These are phyloP conservation scores for Hirschfeldia incana DNA, from an alignment of 345 rosid genomes.

Conservation along the genomic window DNA sequence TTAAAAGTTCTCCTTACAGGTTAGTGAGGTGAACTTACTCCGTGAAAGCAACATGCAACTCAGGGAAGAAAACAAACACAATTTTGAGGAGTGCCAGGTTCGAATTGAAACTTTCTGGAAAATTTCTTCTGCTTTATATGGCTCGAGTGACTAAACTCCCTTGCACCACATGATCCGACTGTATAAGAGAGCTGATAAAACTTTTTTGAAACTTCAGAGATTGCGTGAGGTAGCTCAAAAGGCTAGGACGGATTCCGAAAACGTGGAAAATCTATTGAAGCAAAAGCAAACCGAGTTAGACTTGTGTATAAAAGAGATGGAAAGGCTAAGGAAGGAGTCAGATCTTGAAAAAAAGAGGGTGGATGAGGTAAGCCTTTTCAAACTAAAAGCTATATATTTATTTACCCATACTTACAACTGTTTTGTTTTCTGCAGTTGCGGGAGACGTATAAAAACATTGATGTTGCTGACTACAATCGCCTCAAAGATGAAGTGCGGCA, in stretches of 20 bases:
- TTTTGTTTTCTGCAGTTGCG: conserved; percentile 53
- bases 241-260: conserved; percentile 54
- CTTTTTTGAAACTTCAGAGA: conserved; percentile 51
- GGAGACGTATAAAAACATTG: conserved; percentile 63
- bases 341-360: conserved; percentile 62
- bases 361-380: conserved; percentile 58
- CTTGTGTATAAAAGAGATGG: conserved; percentile 64
- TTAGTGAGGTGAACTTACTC: conserved; percentile 82
- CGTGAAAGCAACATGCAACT: conserved; percentile 97
- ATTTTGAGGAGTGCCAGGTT: conserved; percentile 96
- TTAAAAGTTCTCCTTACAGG: conserved; percentile 47
- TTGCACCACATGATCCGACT: conserved; percentile 9
- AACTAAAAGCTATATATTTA: background rate
- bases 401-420: conserved; percentile 22
- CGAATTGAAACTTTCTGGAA: conserved; percentile 7
- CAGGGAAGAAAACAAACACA: conserved; percentile 95
- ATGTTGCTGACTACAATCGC: conserved; percentile 72
- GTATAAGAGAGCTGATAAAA: conserved; percentile 13
- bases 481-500: conserved; percentile 64
- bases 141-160: background rate
- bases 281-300: conserved; percentile 71
- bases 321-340: conserved; percentile 62
- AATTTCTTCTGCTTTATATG: conserved; percentile 8
- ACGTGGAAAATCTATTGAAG: conserved; percentile 50
- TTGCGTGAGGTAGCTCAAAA: conserved; percentile 71